Evolutionary conservation across 495 filamentous ascomycete genomes (phyloP).

Genomic region (Aspergillus cristatus): DNA sequence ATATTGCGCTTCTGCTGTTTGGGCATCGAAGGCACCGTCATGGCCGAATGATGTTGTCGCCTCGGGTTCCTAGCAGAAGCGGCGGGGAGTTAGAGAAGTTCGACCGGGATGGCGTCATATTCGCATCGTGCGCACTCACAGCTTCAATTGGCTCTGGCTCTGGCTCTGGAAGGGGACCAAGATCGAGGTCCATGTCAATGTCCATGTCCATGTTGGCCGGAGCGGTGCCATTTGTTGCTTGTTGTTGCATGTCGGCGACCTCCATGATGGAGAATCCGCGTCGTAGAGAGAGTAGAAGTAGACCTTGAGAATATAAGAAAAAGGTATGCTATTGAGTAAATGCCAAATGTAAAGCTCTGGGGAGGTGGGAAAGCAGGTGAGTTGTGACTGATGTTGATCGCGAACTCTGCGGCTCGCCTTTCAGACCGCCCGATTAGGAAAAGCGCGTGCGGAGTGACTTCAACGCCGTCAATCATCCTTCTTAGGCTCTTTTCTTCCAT

Average conservation of each 20-base stretch:
- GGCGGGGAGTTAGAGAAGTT: conserved; percentile 2
- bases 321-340: too few species aligned
- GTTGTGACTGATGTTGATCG: too few species aligned
- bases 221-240: conserved; percentile 4
- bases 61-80: conserved; percentile 15
- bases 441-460: too few species aligned
- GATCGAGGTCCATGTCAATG: conserved; percentile 68
- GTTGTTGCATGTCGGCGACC: conserved; percentile 12
- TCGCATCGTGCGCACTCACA: conserved; percentile 15
- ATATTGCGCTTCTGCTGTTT: conserved; percentile 24
- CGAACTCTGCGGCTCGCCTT: too few species aligned
- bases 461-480: too few species aligned
- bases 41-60: conserved; percentile 4
- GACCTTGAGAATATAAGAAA: too few species aligned
- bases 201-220: conserved; percentile 48
- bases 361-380: too few species aligned
- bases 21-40: conserved; percentile 17
- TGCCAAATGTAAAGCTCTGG: too few species aligned
- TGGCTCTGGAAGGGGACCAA: conserved; percentile 40
- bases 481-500: too few species aligned
- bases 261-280: conserved; percentile 15
- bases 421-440: too few species aligned
- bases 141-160: conserved; percentile 27
- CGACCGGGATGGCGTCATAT: background rate
- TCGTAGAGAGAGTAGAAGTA: too few species aligned